Evolutionary conservation across 495 filamentous ascomycete genomes (phyloP).

Genomic region (Lasiosphaeria hispida): DNA sequence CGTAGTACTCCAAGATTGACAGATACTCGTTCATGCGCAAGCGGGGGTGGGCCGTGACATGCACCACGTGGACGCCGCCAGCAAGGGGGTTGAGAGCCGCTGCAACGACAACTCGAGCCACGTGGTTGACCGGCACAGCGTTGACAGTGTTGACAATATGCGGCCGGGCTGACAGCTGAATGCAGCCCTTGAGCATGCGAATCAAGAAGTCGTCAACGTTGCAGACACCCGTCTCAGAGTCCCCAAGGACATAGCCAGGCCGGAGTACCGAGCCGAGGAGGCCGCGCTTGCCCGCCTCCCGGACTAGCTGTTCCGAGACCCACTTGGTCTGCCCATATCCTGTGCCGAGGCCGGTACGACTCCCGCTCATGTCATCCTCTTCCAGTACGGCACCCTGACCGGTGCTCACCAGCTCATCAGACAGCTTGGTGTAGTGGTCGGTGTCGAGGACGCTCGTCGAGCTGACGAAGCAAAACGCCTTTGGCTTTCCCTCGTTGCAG

Average conservation of each 20-base stretch:
- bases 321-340: constrained; percentile 90
- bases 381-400: constrained; percentile 49
- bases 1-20: constrained; percentile 66
- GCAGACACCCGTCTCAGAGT: constrained; percentile 66
- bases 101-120: constrained; percentile 74
- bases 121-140: constrained; percentile 83
- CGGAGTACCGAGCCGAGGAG: constrained; percentile 74
- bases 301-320: constrained; percentile 70
- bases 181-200: constrained; percentile 83
- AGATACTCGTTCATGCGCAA: constrained; percentile 78
- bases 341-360: constrained; percentile 51
- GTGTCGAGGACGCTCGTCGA: constrained; percentile 84
- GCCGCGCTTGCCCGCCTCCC: constrained; percentile 76
- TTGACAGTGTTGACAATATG: constrained; percentile 87
- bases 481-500: constrained; percentile 73
- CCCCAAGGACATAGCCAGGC: constrained; percentile 83
- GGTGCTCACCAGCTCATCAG: constrained; percentile 53
- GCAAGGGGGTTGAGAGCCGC: constrained; percentile 60
- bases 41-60: constrained; percentile 71
- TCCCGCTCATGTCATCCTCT: constrained; percentile 47
- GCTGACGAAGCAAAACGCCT: constrained; percentile 78
- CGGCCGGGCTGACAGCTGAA: constrained; percentile 72
- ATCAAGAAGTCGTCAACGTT: constrained; percentile 93
- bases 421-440: constrained; percentile 71
- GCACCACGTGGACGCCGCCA: constrained; percentile 57